Conservation (phyloP, 148 eudicot genomes). For the Limonium bicolor region DNA sequence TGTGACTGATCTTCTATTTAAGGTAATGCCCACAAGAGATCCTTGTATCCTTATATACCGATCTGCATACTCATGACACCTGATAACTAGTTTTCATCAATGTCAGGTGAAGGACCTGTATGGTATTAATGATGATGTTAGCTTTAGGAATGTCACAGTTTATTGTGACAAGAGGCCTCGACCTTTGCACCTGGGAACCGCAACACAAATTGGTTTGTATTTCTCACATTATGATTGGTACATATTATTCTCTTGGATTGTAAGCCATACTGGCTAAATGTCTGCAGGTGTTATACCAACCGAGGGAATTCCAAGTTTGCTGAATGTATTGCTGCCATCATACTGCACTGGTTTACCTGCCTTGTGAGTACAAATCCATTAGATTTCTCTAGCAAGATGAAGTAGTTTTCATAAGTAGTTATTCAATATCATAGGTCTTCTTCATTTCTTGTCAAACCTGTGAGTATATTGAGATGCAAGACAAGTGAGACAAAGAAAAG, state of each 20-base stretch:
- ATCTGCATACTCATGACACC: too few relatives aligned
- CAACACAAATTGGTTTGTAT: constrained; percentile 80
- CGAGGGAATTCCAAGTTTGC: constrained; percentile 88
- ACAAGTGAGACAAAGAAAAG: too few relatives aligned
- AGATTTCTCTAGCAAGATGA: too few relatives aligned
- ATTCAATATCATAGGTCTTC: too few relatives aligned
- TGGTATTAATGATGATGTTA: constrained; percentile 63
- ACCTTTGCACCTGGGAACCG: constrained; percentile 88
- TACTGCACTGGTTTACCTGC: constrained; percentile 74
- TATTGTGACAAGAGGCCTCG: constrained; percentile 72
- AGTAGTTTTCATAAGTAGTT: too few relatives aligned
- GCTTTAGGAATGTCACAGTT: constrained; percentile 75
- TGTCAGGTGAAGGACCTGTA: constrained; percentile 86
- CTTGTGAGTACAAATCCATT: constrained; percentile 48
- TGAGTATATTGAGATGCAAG: too few relatives aligned
- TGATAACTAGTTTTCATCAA: constrained; percentile 8
- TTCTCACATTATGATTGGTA: too few relatives aligned
- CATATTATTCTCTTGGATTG: too few relatives aligned
- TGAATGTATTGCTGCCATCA: constrained; percentile 75
- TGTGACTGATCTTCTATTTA: constrained; percentile 44
- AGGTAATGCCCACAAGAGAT: constrained; percentile 29
- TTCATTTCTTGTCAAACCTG: too few relatives aligned
- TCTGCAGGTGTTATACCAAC: constrained; percentile 81
- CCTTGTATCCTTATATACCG: too few relatives aligned
- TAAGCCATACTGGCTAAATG: too few relatives aligned